Evolutionary conservation across 2,329 filamentous ascomycete genomes (phyloP), one percentile per base, ranked within the genome.

Genomic region (Metarhizium robertsii): DNA sequence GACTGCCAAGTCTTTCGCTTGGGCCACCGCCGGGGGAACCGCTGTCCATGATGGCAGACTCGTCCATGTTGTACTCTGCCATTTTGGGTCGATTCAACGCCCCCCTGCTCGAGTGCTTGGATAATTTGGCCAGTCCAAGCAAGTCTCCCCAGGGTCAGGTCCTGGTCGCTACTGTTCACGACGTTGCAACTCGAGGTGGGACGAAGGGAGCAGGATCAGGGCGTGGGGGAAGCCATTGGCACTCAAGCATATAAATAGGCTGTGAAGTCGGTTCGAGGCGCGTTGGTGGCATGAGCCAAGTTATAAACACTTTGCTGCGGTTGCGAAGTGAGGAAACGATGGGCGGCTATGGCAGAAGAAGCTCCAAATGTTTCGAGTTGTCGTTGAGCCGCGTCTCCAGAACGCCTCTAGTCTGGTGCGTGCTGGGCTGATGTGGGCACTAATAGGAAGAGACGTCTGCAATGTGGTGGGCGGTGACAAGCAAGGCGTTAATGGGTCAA

Each of bases 11-110:
- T 56, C 59, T 59, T 4, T 64, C 62, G 13, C 56, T 55, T 6
- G 20, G 42, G 38, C 6, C 6, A 20, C 56, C 57, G 45, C 60
- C 64, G 20, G 56, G 45, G 32, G 50, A 42, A 11, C 16, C 54
- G 46, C 65, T 65, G 50, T 72, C 69, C 61, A 68, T 65, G 46
- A 71, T 60, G 51, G 69, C 68, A 10, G 64, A 63, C n/a, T 71
- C 68, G 50, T 71, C 66, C 52, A 63, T 57, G 43, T 52, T 43
- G 36, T 55, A 55, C 48, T 40, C 50, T 13, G 46, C 43, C 45
- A 57, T 47, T 7, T 20, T 49, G 36, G 10, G 18, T 30, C 34
- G 13, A 16, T 18, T 43, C 42, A 20, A 20, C 6, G 18, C 1
- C 18, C n/a, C 18, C 8, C n/a, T 42, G n/a, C 38, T 36, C 34